phyloP scores from a whole-genome alignment of 2,329 filamentous ascomycete species.

The Nothomitra cinnamomea region DNA sequence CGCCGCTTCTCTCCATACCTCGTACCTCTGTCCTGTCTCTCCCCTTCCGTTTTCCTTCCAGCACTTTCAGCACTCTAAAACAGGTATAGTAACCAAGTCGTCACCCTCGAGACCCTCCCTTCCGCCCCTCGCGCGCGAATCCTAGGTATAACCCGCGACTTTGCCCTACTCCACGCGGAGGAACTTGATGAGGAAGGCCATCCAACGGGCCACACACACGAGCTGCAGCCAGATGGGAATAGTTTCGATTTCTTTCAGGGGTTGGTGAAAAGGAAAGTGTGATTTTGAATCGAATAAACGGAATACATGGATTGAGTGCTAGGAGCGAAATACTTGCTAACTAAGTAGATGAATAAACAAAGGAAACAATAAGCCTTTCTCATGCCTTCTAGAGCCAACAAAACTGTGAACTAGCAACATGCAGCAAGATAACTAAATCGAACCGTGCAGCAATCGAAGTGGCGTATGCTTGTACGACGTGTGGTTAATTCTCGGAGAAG shows the following conservation, averaged over 20 bases:
- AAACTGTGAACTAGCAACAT: no score
- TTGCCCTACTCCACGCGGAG: conserved; percentile 71
- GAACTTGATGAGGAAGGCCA: conserved; percentile 60
- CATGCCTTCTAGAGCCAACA: no score
- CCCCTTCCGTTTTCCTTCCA: background rate
- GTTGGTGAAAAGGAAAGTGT: conserved; percentile 64
- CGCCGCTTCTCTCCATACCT: background rate
- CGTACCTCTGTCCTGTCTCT: background rate
- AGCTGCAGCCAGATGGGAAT: conserved; percentile 89
- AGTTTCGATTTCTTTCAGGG: conserved; percentile 97
- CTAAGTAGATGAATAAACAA: no score
- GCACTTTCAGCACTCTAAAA: background rate
- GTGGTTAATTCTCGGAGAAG: no score
- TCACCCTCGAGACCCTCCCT: conserved; percentile 64
- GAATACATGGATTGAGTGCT: no score
- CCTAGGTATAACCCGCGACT: conserved; percentile 78
- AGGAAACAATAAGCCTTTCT: no score
- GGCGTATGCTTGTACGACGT: no score
- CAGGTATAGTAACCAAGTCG: conserved; percentile 34
- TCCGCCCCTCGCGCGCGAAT: conserved; percentile 53
- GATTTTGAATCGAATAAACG: no score
- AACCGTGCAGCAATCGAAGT: no score
- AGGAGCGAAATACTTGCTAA: no score
- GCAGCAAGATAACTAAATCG: no score
- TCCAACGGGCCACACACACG: conserved; percentile 60